Percentiles rank a stretch among this genome's conserved stretches.
phyloP scores from a whole-genome alignment of 345 rosid species.

The Limnanthes douglasii region DNA sequence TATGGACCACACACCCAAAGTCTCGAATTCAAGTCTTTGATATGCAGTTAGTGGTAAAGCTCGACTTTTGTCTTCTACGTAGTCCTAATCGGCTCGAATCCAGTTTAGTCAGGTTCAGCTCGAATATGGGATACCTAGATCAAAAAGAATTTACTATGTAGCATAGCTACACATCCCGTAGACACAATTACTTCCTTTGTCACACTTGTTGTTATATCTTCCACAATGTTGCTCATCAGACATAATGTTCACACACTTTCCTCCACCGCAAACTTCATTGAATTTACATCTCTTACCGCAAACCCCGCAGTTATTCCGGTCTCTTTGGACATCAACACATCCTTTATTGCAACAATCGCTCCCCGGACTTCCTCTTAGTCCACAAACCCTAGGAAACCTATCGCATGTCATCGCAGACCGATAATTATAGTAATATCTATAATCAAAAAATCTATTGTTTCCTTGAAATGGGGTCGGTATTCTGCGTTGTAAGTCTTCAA shows the following conservation, averaged over 20 bases:
- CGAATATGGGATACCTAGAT: too few species aligned
- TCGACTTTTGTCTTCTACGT: too few species aligned
- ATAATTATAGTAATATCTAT: too few species aligned
- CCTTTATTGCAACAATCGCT: constrained; percentile 41
- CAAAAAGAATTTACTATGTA: too few species aligned
- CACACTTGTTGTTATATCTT: constrained; percentile 41
- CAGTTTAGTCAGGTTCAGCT: too few species aligned
- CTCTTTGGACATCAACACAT: constrained; percentile 30
- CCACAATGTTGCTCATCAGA: constrained; percentile 37
- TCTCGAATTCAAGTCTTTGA: too few species aligned
- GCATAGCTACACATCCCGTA: constrained; percentile 56
- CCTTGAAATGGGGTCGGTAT: too few species aligned
- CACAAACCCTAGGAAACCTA: constrained; percentile 30
- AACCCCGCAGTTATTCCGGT: constrained; percentile 28
- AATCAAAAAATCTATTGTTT: too few species aligned
- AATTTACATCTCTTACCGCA: constrained; percentile 43
- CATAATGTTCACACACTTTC: constrained; percentile 43
- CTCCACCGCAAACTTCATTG: constrained; percentile 38
- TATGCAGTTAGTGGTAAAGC: too few species aligned
- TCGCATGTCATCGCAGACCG: constrained; percentile 37
- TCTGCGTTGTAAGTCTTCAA: too few species aligned
- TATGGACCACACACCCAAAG: too few species aligned
- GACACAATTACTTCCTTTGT: constrained; percentile 28
- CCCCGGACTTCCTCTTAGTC: constrained; percentile 31
- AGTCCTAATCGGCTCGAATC: too few species aligned